These are phyloP conservation scores for Beta vulgaris DNA, from an alignment of 148 eudicot species.

Conservation along the genomic window DNA sequence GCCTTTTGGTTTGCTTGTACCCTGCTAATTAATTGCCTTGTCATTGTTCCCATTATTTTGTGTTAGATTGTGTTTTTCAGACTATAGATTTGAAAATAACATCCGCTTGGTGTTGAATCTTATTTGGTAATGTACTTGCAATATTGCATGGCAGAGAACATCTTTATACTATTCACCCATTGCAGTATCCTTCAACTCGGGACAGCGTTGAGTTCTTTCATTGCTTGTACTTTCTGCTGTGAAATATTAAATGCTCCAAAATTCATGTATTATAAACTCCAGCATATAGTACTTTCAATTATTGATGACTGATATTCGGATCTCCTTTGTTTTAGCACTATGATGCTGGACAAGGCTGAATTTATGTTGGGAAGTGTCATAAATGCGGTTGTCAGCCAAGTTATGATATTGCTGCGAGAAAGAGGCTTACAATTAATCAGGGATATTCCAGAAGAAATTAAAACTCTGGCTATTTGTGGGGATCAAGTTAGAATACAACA, in stretches of 20 bases:
- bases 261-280: not conserved
- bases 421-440: conserved; percentile 76
- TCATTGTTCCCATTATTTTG: not conserved
- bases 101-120: not conserved
- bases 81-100: not conserved
- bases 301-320: not conserved
- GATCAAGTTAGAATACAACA: conserved; percentile 88
- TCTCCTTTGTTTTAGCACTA: conserved; percentile 38
- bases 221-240: not conserved
- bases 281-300: not conserved
- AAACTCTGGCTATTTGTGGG: conserved; percentile 63
- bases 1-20: conserved; percentile 2
- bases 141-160: not conserved
- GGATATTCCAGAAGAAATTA: conserved; percentile 88
- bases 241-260: not conserved
- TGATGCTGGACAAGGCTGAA: conserved; percentile 69
- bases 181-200: not conserved
- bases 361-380: conserved; percentile 74
- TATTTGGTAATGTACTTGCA: not conserved
- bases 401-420: conserved; percentile 69
- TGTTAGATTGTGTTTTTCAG: not conserved
- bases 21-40: not conserved
- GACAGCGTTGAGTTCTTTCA: not conserved
- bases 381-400: conserved; percentile 91
- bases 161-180: not conserved